These are phyloP conservation scores for Meredithiella fracta DNA, from an alignment of 2,329 filamentous ascomycete genomes.

Conservation along the genomic window DNA sequence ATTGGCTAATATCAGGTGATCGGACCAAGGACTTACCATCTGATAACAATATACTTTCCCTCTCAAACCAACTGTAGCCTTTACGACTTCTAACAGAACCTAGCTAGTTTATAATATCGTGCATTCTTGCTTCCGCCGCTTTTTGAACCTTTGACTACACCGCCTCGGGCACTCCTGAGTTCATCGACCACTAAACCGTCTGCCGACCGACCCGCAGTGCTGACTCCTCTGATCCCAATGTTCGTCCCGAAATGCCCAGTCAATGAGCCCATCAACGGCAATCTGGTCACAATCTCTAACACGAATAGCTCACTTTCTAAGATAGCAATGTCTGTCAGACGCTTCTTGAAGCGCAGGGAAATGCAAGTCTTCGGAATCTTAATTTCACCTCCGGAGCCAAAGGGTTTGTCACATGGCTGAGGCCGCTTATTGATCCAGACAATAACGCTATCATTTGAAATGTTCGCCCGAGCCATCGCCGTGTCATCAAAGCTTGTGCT, in stretches of 20 bases:
- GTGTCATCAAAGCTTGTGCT: background rate
- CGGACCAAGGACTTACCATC: no score
- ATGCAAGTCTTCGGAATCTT: no score
- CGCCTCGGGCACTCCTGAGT: no score
- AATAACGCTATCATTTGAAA: background rate
- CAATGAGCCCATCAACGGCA: background rate
- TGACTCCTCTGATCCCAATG: background rate
- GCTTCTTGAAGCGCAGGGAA: background rate
- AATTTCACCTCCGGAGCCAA: no score
- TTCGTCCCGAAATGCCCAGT: no score
- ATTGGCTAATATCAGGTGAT: no score
- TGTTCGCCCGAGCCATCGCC: background rate
- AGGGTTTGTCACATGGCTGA: background rate
- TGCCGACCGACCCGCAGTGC: background rate
- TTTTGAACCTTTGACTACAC: background rate
- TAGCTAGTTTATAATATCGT: conserved; percentile 6
- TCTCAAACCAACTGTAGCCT: background rate
- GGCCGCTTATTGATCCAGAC: background rate
- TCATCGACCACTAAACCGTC: background rate
- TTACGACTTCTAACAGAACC: background rate
- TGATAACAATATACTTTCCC: no score
- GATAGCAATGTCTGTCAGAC: background rate
- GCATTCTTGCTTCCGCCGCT: background rate
- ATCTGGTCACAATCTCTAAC: background rate
- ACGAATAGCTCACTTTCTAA: background rate